phyloP scores from a whole-genome alignment of 306 rosid genomes.

The Cicer arietinum region DNA sequence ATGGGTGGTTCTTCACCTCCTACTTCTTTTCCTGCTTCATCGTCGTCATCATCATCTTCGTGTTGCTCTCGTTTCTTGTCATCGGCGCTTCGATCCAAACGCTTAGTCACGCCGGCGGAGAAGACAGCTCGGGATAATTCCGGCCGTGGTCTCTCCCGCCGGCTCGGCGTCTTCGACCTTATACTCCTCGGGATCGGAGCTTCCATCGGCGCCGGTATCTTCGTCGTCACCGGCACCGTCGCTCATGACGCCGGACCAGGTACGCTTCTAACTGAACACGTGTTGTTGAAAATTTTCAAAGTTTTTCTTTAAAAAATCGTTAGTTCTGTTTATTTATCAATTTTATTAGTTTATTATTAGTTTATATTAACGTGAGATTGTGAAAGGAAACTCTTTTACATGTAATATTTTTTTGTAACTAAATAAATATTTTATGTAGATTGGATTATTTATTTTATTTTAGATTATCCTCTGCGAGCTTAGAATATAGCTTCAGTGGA shows the following conservation, averaged over 20 bases:
- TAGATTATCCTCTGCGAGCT: background rate
- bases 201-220: constrained; percentile 94
- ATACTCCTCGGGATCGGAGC: constrained; percentile 91
- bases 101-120: constrained; percentile 57
- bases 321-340: background rate
- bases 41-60: constrained; percentile 48
- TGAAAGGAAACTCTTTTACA: background rate
- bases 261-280: constrained; percentile 16
- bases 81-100: constrained; percentile 76
- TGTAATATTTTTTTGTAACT: no score
- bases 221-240: constrained; percentile 94
- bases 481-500: background rate
- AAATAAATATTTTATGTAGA: background rate
- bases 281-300: background rate
- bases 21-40: constrained; percentile 23
- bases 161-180: constrained; percentile 83
- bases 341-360: background rate
- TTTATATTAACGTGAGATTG: background rate
- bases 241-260: constrained; percentile 94
- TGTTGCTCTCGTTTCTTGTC: constrained; percentile 68
- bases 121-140: constrained; percentile 57
- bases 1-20: constrained; percentile 39
- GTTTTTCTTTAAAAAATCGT: background rate
- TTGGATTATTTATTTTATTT: background rate
- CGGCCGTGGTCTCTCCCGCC: constrained; percentile 75